Base-by-base conservation (phyloP, 768 basidiomycete species). In the Boletus vinaceobasis region DNA sequence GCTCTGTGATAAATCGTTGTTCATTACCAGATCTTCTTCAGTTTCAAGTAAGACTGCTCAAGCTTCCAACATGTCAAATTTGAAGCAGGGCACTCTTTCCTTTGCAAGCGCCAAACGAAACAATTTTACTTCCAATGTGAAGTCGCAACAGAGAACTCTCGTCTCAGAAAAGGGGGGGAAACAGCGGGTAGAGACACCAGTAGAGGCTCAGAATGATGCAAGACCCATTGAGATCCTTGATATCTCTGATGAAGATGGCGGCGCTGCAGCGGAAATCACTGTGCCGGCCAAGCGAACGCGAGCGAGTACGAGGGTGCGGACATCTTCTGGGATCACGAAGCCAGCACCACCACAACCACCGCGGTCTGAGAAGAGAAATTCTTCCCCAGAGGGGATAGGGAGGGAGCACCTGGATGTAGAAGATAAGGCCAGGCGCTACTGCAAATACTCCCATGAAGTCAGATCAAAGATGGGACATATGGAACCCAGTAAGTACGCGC, bases 401-500 rank as follows among this genome's bases (percentile, higher is more conserved):
- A 60, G 56, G 39, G 60, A 63, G 46, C 60, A 31, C 19, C 70
- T 77, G 7, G 74, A 79, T 39, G 66, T 82, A 35, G 68, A 82
- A 43, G 75, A 75, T 21, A 82, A 80, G 50, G 75, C 79, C 51
- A 69, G 75, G 37, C 76, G 70, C 48, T 91, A 83, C 74, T 72
- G 69, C n/a, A 74, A 75, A 48, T 71, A 83, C 19, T 78, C 79
- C 64, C 74, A 65, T 26, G 74, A 74, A 37, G 79, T 79, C 5
- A 76, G 61, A 52, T 59, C 53, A 73, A 80, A 77, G 63, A 87
- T 84, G 79, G 86, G 82, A 0, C 57, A 79, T 50, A 52, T 81
- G 33, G 63, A 75, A 46, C 79, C 86, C 9, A 80, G 91, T 93
- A 65, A 73, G 87, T 36, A 38, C 9, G 8, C 44, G 43, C 8